Base-by-base conservation (phyloP, 495 filamentous ascomycete species). In the Clavariopsis aquatica region DNA sequence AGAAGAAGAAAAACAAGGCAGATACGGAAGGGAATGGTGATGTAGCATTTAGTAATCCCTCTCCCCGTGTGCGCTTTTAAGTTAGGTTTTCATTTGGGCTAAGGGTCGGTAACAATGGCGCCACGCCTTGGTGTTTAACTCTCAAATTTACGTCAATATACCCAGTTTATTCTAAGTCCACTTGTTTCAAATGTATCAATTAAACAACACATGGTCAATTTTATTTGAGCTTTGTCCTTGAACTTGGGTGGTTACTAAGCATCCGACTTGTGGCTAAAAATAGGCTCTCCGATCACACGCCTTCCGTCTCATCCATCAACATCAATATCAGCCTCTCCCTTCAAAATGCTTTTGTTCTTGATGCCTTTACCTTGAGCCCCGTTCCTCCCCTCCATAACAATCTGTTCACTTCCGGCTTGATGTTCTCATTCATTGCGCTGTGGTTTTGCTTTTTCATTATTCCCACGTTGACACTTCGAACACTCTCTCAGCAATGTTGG, bases 1-100 rank as follows among this genome's bases (percentile, higher is more conserved):
- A 71, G 64, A 67, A 68, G 41, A 31, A 61, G 51, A 57, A 56
- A 55, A n/a, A 12, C n/a, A 41, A 31, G 0, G 43, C 20, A 27
- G 65, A 49, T 57, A 60, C 38, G 49, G n/a, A n/a, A n/a, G n/a
- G n/a, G n/a, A 55, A 41, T 28, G 62, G 43, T 22, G 60, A 59
- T 29, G 27, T 10, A 17, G 38, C 6, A 43, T 5, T 12, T 45
- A 58, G 17, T 38, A 26, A 22, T 3, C 20, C 34, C 19, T 2
- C 10, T 3, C 10, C 2, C 5, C 31, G 17, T 53, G 2, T 53
- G 23, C n/a, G n/a, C n/a, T n/a, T n/a, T n/a, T n/a, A n/a, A n/a
- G n/a, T n/a, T n/a, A n/a, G n/a, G n/a, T n/a, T n/a, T n/a, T n/a
- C 28, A 2, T 29, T 31, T 31, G 34, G 2, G 7, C 15, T 53